Evolutionary conservation across 495 filamentous ascomycete species (phyloP).

Genomic region (Xylaria venustula): DNA sequence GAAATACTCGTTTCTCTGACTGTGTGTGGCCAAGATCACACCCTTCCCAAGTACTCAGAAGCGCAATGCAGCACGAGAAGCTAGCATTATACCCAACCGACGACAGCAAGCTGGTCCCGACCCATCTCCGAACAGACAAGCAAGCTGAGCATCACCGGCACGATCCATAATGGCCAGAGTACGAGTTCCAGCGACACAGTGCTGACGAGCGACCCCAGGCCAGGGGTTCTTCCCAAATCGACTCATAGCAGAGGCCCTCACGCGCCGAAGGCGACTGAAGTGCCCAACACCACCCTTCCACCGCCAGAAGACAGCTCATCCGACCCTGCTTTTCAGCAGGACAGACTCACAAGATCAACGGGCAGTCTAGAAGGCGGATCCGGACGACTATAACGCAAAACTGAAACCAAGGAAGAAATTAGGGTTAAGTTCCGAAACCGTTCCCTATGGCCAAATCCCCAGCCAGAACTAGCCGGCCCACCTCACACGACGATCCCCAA

Average conservation of each 20-base stretch:
- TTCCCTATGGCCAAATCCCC: slow-evolving; percentile 45
- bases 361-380: slow-evolving; percentile 38
- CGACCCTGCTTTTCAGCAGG: slow-evolving; percentile 44
- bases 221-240: slow-evolving; percentile 62
- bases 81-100: slow-evolving; percentile 22
- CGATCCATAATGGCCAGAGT: slow-evolving; percentile 57
- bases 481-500: slow-evolving; percentile 30
- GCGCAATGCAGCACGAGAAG: slow-evolving; percentile 8
- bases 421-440: slow-evolving; percentile 79
- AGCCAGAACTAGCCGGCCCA: slow-evolving; percentile 22
- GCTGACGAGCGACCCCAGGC: slow-evolving; percentile 62
- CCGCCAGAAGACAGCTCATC: slow-evolving; percentile 25
- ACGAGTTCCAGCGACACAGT: slow-evolving; percentile 54
- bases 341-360: slow-evolving; percentile 19
- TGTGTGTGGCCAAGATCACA: slow-evolving; percentile 41
- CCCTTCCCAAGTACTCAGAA: slow-evolving; percentile 34
- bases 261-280: slow-evolving; percentile 44
- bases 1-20: slow-evolving; percentile 31
- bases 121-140: slow-evolving; percentile 31
- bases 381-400: slow-evolving; percentile 44
- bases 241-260: slow-evolving; percentile 56
- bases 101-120: slow-evolving; percentile 35
- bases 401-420: slow-evolving; percentile 58
- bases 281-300: slow-evolving; percentile 40
- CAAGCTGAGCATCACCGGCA: slow-evolving; percentile 38